phyloP scores from a whole-genome alignment of 768 basidiomycete species.

The Goffeauzyma gilvescens region DNA sequence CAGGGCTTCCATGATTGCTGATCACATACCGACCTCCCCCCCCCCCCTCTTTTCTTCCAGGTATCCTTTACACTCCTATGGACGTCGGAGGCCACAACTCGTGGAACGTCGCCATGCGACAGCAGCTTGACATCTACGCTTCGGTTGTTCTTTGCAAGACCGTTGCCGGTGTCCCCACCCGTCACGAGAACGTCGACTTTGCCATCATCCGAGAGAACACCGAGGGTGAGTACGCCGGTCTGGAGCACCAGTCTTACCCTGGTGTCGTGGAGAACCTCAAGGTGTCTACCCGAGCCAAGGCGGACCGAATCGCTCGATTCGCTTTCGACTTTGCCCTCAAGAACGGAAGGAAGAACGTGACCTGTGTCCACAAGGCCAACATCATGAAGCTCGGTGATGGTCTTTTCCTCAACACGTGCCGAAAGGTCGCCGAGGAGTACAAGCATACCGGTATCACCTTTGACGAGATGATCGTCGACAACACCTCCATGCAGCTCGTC shows the following conservation, averaged over 20 bases:
- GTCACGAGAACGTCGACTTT: constrained; percentile 92
- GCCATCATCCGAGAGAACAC: constrained; percentile 99
- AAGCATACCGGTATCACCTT: constrained; percentile 71
- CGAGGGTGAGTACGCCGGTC: constrained; percentile 96
- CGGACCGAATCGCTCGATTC: constrained; percentile 87
- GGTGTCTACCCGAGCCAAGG: constrained; percentile 84
- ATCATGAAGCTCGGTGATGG: constrained; percentile 99
- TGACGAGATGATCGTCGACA: constrained; percentile 99
- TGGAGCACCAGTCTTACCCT: constrained; percentile 84
- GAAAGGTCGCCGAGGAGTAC: constrained; percentile 89
- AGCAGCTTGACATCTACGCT: constrained; percentile 94
- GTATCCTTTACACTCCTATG: constrained; percentile 95
- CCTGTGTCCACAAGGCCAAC: constrained; percentile 99
- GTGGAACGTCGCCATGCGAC: constrained; percentile 99
- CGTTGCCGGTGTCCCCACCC: constrained; percentile 82
- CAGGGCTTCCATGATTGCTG: too few relatives aligned
- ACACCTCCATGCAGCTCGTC: constrained; percentile 98
- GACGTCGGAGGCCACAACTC: constrained; percentile 92
- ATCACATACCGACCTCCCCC: too few relatives aligned
- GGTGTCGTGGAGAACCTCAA: constrained; percentile 97
- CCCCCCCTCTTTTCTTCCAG: constrained; percentile 35
- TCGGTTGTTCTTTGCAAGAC: constrained; percentile 98
- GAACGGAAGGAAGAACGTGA: constrained; percentile 99
- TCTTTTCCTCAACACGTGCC: constrained; percentile 96
- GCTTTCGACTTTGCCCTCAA: constrained; percentile 98